These are phyloP conservation scores for Epicoccum nigrum DNA, from an alignment of 2,329 filamentous ascomycete species.

Conservation along the genomic window DNA sequence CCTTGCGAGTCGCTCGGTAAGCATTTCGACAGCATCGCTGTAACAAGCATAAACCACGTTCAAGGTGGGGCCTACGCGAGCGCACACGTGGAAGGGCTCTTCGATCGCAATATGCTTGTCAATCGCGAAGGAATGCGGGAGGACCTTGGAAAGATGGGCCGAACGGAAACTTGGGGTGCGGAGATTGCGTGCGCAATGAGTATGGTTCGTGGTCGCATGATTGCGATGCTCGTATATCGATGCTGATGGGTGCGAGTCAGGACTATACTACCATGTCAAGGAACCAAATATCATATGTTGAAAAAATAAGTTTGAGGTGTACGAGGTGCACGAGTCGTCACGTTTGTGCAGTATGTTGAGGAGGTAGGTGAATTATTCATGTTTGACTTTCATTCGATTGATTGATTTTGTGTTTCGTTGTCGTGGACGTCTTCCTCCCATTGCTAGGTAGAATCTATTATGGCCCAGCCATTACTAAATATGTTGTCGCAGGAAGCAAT, in stretches of 20 bases:
- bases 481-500: conserved; percentile 6
- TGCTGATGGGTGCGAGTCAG: conserved; percentile 4
- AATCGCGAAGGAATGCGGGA: conserved; percentile 9
- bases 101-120: neutral
- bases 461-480: conserved; percentile 11
- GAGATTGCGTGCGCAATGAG: conserved; percentile 13
- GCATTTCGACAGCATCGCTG: neutral
- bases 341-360: neutral
- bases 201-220: conserved; percentile 4
- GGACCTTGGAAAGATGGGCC: conserved; percentile 11
- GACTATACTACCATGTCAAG: conserved; percentile 11
- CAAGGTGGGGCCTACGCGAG: neutral
- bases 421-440: conserved; percentile 7
- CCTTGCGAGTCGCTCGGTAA: conserved; percentile 1
- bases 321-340: neutral
- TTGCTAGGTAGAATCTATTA: conserved; percentile 15
- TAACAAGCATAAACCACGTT: conserved; percentile 13
- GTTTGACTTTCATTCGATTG: neutral
- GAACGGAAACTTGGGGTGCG: conserved; percentile 17
- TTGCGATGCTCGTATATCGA: conserved; percentile 7
- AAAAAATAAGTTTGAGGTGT: neutral
- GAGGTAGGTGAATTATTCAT: neutral
- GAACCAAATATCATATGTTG: neutral
- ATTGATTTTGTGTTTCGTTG: neutral
- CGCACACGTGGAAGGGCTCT: conserved; percentile 1